Base-by-base conservation (phyloP, 2,329 filamentous ascomycete genomes). In the Botrytis medusae region DNA sequence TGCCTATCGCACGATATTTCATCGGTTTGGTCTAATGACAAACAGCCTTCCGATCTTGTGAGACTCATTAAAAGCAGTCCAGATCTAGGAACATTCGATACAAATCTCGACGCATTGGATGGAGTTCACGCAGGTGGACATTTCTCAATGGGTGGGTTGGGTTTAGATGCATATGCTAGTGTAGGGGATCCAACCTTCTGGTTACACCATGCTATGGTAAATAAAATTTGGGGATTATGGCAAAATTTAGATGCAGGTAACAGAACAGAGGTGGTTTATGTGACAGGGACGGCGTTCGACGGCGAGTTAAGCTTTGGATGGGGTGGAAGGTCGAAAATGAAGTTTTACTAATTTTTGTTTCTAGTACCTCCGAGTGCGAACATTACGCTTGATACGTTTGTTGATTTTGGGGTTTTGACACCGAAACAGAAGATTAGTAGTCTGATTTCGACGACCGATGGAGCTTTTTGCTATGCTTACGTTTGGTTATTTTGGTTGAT, bases 151-250 rank as follows among this genome's bases (percentile, higher is more conserved):
- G 70, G 70, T 14, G 60, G 46, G 5, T 29, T 65, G 1, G 60
- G 60, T 14, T 32, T 72, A 68, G 84, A 86, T 74, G 82, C 83
- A 74, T 82, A 82, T 74, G 81, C 84, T 63, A 84, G 83, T 20
- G 81, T 84, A 0, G 79, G 82, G 0, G 84, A 86, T 71, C 84
- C 84, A 1, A 83, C 78, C 1, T 86, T 86, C 77, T 85, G 82
- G 74, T 76, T 84, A 8, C 84, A 86, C 73, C 84, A 86, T 71
- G 83, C 80, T 0, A 82, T 84, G 77, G 81, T 86, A 61, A 84
- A 86, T 74, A 80, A 84, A 14, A 79, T 85, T 68, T 85, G 84
- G 78, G 85, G 83, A 77, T 82, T 86, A 72, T 86, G 84, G 84
- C 84, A 85, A 79, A 83, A 82, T 72, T 3, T 72, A 0, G 46